Base-by-base conservation (phyloP, 805 yeast genomes). In the Yarrowia alimentaria region DNA sequence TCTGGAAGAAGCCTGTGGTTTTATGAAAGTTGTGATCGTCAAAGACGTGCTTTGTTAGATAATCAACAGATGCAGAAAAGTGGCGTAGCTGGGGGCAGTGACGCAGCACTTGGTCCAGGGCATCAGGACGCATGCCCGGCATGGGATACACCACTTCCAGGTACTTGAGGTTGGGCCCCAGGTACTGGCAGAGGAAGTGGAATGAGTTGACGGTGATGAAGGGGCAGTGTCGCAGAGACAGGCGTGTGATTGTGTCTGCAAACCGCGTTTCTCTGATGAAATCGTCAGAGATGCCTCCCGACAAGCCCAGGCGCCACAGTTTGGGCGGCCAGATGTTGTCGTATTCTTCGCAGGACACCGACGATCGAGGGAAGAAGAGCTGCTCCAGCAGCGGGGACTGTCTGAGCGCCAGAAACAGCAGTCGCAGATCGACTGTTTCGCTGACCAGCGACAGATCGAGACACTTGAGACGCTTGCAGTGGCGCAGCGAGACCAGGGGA, bases 141-240 rank as follows among this genome's bases (percentile, higher is more conserved):
- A 91, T 80, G 2, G 99, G 99, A 61, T 86, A 93, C 55, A 79
- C 81, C 18, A 90, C 79, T 35, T 81, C 75, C 18, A 91, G 68
- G 19, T 77, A 73, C 26, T 71, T 76, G 49, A 91, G 67, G 54
- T 80, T 76, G 20, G 70, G 73, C 0, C 98, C 98, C 37, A 84
- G 74, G 35, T 77, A 76, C 24, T 72, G 67, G 13, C 89, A 66
- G 52, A 91, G 67, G 20, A 73, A 71, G 56, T 80, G 78, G 16
- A 90, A 70, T 0, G 94, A 80, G 42, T 70, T 74, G 19, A 83
- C 85, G 32, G 76, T 76, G 14, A 91, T 70, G 45, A 76, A 71
- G 0, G 98, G 97, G 67, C 98, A 91, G 64, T 87, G 95, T 0
- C 95, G 83, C 60, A 91, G 75, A 57, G 87, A 90, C 42, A 91